Conservation (phyloP, 768 basidiomycete species). For the Boletus subparvulus region DNA sequence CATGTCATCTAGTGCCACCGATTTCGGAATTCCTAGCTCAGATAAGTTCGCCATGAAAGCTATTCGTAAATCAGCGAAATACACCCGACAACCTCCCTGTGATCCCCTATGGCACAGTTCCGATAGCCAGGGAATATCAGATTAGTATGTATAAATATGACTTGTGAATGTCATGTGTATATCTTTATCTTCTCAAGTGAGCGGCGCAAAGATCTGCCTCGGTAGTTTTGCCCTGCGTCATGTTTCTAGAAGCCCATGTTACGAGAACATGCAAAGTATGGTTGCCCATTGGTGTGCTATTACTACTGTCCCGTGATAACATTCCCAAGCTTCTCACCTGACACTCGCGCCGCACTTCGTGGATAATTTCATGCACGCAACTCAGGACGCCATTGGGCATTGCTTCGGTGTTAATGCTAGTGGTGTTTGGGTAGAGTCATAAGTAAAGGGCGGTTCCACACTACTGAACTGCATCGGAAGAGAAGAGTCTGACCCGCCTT, state of each 20-base stretch:
- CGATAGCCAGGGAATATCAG: neutral
- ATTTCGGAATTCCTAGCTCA: neutral
- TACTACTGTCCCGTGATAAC: neutral
- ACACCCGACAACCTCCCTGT: neutral
- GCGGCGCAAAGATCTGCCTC: constrained; percentile 5
- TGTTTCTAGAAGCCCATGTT: neutral
- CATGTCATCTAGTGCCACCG: constrained; percentile 1
- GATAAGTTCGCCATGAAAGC: neutral
- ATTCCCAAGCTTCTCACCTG: neutral
- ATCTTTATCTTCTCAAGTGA: neutral
- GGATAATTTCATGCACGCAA: neutral
- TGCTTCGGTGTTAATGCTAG: neutral
- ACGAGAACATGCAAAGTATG: neutral
- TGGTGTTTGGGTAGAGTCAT: too few relatives aligned
- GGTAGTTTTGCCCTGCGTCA: neutral
- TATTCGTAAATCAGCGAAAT: neutral
- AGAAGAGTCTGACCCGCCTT: neutral
- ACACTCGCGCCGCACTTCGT: neutral
- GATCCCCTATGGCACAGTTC: neutral
- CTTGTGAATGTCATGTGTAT: constrained; percentile 2
- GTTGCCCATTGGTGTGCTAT: neutral
- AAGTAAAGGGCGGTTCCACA: neutral
- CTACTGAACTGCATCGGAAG: neutral
- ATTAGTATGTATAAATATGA: neutral
- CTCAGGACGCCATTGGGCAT: neutral